Base-by-base conservation (phyloP, 371 early-diverging fungal genomes). In the Entomophthora muscae region DNA sequence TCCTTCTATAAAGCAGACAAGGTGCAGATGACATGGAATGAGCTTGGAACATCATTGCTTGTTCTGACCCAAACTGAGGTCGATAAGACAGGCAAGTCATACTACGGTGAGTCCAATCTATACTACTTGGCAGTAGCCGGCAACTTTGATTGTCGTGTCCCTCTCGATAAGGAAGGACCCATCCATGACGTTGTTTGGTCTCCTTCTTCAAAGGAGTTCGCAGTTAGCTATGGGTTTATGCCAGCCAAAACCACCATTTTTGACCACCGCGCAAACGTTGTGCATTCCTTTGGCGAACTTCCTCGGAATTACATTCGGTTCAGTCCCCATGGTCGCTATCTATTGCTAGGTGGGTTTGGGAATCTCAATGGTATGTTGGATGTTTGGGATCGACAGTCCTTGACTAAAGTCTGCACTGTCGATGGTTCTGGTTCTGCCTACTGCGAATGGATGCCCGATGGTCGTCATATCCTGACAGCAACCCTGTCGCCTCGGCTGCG, bases 111-210 rank as follows among this genome's bases (percentile, higher is more conserved):
- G 70, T 91, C 90, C 53, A 84, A 84, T 57, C 76, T 98, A 67
- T 94, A 91, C 73, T 94, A 87, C 64, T 73, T 98, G 64, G 79
- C 95, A 10, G 87, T 86, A 0, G 85, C 88, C 33, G 95, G 93
- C n/a, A 90, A 83, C 70, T 93, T 84, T 74, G 95, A 95, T 74
- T 88, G 91, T 71, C 81, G 88, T 66, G 92, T 96, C 2, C 77
- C 82, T 42, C n/a, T 63, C 74, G 85, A 89, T 65, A 86, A 86
- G 66, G 87, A 90, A 65, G 97, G 96, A 1, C 90, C 95, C 27
- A 86, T 98, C 63, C 97, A 98, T 68, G 93, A 93, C 74, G 90
- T 98, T 1, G 77, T 85, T 17, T 98, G 98, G 98, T 78, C 80
- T 66, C 98, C 98, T 30, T 84, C 83, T 63, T 85, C 88, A 22